Conservation (phyloP, 164 flowering plant species). For the Nymphaea colorata region DNA sequence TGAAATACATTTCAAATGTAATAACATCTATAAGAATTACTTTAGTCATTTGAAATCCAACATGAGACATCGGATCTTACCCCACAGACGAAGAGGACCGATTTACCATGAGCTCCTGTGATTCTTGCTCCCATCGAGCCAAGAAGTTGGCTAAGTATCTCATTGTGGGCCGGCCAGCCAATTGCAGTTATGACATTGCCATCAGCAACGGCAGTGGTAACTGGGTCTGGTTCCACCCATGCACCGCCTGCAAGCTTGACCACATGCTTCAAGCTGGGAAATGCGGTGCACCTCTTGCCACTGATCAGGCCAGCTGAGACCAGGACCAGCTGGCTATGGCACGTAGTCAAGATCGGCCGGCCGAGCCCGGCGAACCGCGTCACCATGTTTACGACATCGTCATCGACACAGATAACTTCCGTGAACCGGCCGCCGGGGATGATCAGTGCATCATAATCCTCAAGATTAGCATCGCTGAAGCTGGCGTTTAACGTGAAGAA, state of each 20-base stretch:
- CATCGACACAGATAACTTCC: constrained; percentile 16
- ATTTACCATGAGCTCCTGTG: constrained; percentile 11
- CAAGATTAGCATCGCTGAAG: constrained; percentile 8
- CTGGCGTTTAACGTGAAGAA: constrained; percentile 13
- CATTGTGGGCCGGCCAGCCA: constrained; percentile 28
- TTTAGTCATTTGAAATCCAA: background rate
- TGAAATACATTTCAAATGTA: no score
- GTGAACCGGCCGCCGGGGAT: constrained; percentile 28
- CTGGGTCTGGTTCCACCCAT: constrained; percentile 23
- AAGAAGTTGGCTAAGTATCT: constrained; percentile 12
- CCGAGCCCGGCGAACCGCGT: constrained; percentile 9
- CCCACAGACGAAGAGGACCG: constrained; percentile 20
- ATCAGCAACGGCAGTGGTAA: constrained; percentile 13
- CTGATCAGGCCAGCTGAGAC: constrained; percentile 18
- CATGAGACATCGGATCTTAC: constrained; percentile 2
- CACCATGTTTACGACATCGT: constrained; percentile 12
- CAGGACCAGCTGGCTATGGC: constrained; percentile 23
- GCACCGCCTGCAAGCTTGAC: constrained; percentile 18
- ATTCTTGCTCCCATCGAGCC: constrained; percentile 14
- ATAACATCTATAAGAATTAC: no score
- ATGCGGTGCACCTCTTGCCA: constrained; percentile 21
- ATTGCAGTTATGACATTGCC: constrained; percentile 19
- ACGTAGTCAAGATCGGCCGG: constrained; percentile 19
- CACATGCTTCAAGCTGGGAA: constrained; percentile 21
- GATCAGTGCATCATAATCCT: constrained; percentile 18